Evolutionary conservation across 2,329 filamentous ascomycete species (phyloP), one percentile per base, ranked within the genome.

Genomic region (Aspergillus sp.): DNA sequence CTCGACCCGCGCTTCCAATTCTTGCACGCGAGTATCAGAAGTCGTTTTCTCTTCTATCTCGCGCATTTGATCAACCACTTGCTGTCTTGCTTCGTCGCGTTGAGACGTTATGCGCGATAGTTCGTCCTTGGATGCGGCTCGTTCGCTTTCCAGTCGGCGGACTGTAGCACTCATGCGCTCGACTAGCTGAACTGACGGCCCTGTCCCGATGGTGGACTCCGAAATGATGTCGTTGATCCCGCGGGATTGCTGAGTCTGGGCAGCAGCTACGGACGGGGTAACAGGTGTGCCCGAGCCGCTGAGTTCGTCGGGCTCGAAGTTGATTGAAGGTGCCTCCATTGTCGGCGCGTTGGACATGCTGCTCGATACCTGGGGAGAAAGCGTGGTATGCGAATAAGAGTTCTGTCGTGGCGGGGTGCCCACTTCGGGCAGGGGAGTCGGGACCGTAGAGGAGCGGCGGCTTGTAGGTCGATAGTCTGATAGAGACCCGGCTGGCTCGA

Each of bases 111-210:
- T 73, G 5, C 89, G 72, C 0, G 73, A 69, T 43, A 95, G 69
- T 57, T 98, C 91, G 53, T 98, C 91, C 51, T 82, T 86, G 10
- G 80, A 79, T 1, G 81, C 82, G 1, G 91, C 84, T 53, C 93
- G 93, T 55, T 98, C 91, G 30, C 78, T 85, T 55, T 98, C 91
- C 0, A 98, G 69, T 4, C 89, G 77, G 7, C 91, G 82, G 27
- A 98, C 88, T 0, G 86, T 85, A 2, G 88, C 85, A 51, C 84
- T 93, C 85, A 98, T 93, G 33, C 89, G 77, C 62, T 96, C 91
- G 11, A 98, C 88, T 1, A 98, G 74, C 60, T 96, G 89, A 1
- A 98, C 89, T 0, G 82, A 89, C 0, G 91, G 91, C 0, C 91
- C 91, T 0, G 89, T 88, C 0, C 80, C 89, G 6, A 86, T 82